Evolutionary conservation across 805 yeast species (phyloP).

Genomic region (Metschnikowia gruessii): DNA sequence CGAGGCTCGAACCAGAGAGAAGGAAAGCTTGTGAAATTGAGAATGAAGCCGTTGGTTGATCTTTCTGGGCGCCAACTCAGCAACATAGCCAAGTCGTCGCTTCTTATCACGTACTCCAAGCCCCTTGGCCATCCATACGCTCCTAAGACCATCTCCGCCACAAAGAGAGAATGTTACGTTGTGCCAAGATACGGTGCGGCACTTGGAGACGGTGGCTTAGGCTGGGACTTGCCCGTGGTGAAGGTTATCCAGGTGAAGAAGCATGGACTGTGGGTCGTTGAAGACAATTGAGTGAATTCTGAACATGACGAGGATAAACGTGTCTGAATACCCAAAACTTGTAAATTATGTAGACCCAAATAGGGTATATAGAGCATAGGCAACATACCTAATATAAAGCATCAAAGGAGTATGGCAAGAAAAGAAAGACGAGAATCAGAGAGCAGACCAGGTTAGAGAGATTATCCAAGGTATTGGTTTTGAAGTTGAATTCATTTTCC

Average conservation of each 20-base stretch:
- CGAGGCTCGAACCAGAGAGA: conserved; percentile 46
- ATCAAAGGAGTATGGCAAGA: too few relatives aligned
- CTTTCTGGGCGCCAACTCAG: conserved; percentile 72
- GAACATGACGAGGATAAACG: too few relatives aligned
- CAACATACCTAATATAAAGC: too few relatives aligned
- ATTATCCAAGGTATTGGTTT: too few relatives aligned
- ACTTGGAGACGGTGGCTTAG: conserved; percentile 77
- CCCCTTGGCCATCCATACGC: conserved; percentile 91
- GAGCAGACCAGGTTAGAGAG: too few relatives aligned
- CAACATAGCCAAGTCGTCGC: conserved; percentile 70
- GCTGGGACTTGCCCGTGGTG: conserved; percentile 84
- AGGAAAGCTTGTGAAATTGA: conserved; percentile 42
- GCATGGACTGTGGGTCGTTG: conserved; percentile 65
- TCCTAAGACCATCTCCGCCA: conserved; percentile 61
- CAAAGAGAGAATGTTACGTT: conserved; percentile 82
- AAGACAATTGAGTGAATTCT: conserved; percentile 5
- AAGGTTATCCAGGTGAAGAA: conserved; percentile 70
- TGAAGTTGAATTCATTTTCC: too few relatives aligned
- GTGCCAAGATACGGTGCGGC: conserved; percentile 87
- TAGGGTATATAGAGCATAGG: too few relatives aligned
- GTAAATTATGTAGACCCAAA: too few relatives aligned
- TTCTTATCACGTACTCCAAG: conserved; percentile 78
- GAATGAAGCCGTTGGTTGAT: conserved; percentile 77
- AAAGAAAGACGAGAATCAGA: too few relatives aligned
- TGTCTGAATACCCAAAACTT: too few relatives aligned